Base-by-base conservation (phyloP, 2,329 filamentous ascomycete genomes). In the Hirsutella thompsonii region DNA sequence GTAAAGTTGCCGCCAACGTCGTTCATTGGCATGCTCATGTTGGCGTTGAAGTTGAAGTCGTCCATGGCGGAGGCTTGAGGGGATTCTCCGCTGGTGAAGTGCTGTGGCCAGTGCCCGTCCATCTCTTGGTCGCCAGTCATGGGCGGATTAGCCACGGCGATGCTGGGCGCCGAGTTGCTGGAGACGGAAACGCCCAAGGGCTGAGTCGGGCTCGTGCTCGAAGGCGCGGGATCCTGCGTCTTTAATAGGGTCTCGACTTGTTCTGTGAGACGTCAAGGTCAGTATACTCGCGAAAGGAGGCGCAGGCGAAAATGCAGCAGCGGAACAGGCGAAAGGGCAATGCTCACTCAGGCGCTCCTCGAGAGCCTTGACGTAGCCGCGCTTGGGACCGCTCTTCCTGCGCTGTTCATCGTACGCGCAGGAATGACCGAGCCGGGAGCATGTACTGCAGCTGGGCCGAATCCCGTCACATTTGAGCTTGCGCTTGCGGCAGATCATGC, bases 211-310 rank as follows among this genome's bases (percentile, higher is more conserved):
- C 44, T 49, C 20, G 41, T 45, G 20, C 42, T 46, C 23, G 55
- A 38, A 13, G 53, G 45, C 6, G 32, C 23, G 4, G 49, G 47
- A 35, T 53, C 83, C 55, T 93, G 83, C 5, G 77, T 85, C 64
- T 90, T 93, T 45, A 95, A 68, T 42, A 95, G 66, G 2, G 83
- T 92, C 67, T 95, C 90, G 42, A 96, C 89, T 71, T 95, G 89
- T 59, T 90, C 87, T 93, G 40, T 14, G 13, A 3, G 10, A 13
- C 37, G 5, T 5, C 30, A 14, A 14, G 16, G 23, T 38, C 37
- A 39, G 37, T 9, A 29, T 8, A n/a, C 14, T 8, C 18, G 13
- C 34, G 16, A 10, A n/a, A 33, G 6, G 8, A 33, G 28, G 14
- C 14, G 14, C n/a, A 8, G n/a, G 30, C 30, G 2, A 6, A 8